Conservation (phyloP, 768 basidiomycete species). For the Hygrocybe coccinea region DNA sequence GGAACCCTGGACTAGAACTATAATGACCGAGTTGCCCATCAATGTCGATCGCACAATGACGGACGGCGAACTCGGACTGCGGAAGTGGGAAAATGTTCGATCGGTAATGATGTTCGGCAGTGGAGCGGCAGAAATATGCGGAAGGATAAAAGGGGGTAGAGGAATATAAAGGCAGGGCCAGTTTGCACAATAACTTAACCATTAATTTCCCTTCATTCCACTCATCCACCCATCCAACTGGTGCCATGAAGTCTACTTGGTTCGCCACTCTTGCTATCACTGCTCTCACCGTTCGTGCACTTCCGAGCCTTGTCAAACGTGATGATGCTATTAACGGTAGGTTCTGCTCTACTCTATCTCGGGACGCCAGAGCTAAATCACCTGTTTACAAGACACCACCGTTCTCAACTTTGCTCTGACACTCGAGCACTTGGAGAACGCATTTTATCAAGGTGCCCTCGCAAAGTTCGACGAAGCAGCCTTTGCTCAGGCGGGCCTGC, state of each 20-base stretch:
- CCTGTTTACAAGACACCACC: constrained; percentile 14
- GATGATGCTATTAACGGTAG: neutral
- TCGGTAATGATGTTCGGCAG: too few relatives aligned
- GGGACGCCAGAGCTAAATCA: neutral
- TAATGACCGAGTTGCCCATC: too few relatives aligned
- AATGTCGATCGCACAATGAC: too few relatives aligned
- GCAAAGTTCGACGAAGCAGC: constrained; percentile 36
- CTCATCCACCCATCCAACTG: too few relatives aligned
- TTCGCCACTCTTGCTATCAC: neutral
- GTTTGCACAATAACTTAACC: neutral
- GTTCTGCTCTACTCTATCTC: neutral
- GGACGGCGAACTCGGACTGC: too few relatives aligned
- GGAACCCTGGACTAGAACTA: too few relatives aligned
- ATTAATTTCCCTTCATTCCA: neutral
- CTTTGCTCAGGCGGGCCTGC: constrained; percentile 44
- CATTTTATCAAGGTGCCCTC: constrained; percentile 42
- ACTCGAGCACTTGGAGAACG: constrained; percentile 43
- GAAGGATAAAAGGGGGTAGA: too few relatives aligned
- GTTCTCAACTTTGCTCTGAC: constrained; percentile 43
- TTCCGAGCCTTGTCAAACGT: neutral
- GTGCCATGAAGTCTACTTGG: neutral
- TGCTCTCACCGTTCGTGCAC: neutral
- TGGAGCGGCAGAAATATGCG: too few relatives aligned
- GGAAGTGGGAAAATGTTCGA: too few relatives aligned
- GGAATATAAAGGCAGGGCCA: too few relatives aligned